Evolutionary conservation across 345 rosid genomes (phyloP).

Genomic region (Eucalyptus sp.): DNA sequence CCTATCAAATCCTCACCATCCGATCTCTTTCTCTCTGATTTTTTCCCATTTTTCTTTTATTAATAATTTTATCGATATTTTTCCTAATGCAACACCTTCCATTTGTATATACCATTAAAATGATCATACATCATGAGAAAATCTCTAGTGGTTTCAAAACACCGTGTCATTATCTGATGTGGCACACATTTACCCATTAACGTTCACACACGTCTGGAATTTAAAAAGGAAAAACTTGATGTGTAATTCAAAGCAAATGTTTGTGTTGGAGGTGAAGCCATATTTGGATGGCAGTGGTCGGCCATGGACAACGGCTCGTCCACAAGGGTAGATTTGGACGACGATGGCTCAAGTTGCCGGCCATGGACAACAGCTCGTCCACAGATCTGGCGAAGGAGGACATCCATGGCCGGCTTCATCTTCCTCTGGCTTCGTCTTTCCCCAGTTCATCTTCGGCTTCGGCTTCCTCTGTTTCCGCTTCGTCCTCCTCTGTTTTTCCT

Average conservation of each 20-base stretch:
- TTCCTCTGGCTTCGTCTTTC: neutral
- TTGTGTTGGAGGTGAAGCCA: neutral
- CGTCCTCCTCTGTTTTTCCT: neutral
- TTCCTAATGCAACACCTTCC: no score
- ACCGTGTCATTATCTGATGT: neutral
- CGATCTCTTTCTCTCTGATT: neutral
- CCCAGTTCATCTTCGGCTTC: neutral
- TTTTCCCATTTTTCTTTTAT: no score
- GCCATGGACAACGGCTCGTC: no score
- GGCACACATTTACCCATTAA: accelerated
- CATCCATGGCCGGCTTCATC: neutral
- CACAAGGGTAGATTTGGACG: neutral
- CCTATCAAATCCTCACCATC: neutral
- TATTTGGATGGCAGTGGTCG: neutral
- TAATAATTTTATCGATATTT: no score
- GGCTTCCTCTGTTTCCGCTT: neutral
- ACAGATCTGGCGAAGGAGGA: neutral
- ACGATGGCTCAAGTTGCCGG: neutral
- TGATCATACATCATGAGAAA: neutral
- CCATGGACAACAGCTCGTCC: neutral
- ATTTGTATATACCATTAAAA: no score
- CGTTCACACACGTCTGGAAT: neutral
- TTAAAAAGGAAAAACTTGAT: no score
- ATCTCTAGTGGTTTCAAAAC: neutral
- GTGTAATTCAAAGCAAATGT: neutral